Conservation (phyloP, 495 filamentous ascomycete genomes). For the Podospora sp. region DNA sequence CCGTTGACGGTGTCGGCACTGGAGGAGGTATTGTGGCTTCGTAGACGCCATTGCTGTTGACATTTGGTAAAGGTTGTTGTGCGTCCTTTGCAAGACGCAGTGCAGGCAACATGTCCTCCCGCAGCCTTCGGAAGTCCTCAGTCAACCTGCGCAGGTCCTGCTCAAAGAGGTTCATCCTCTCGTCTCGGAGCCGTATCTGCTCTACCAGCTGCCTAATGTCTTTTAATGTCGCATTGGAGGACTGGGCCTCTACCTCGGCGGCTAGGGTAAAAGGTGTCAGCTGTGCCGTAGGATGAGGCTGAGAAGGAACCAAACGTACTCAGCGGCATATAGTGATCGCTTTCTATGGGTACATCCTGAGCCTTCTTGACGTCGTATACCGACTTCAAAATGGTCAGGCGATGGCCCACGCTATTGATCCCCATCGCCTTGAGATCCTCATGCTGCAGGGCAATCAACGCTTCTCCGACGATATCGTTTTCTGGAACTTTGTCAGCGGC, state of each 20-base stretch:
- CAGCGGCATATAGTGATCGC: conserved; percentile 90
- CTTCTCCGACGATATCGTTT: conserved; percentile 92
- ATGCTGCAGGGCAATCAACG: conserved; percentile 83
- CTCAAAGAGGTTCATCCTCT: conserved; percentile 79
- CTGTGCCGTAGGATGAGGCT: conserved; percentile 1
- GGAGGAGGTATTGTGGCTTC: conserved; percentile 55
- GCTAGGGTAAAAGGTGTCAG: conserved; percentile 55
- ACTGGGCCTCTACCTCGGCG: conserved; percentile 82
- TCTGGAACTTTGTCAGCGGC: conserved; percentile 53
- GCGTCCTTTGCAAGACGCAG: conserved; percentile 87
- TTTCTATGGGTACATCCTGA: conserved; percentile 86
- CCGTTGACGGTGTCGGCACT: conserved; percentile 52
- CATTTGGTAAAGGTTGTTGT: conserved; percentile 78
- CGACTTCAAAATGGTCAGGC: conserved; percentile 89
- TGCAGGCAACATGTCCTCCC: conserved; percentile 88
- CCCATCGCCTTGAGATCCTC: conserved; percentile 95
- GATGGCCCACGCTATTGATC: conserved; percentile 87
- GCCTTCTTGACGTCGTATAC: conserved; percentile 95
- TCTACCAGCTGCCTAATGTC: conserved; percentile 88
- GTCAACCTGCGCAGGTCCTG: conserved; percentile 76
- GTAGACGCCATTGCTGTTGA: conserved; percentile 47
- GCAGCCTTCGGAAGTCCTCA: conserved; percentile 79
- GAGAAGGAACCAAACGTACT: conserved; percentile 58
- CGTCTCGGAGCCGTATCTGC: conserved; percentile 82
- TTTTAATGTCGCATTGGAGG: conserved; percentile 84